Evolutionary conservation across 1,284 basidiomycete species (phyloP), one percentile per base, ranked within the genome.

Genomic region (Tilletia setariae): DNA sequence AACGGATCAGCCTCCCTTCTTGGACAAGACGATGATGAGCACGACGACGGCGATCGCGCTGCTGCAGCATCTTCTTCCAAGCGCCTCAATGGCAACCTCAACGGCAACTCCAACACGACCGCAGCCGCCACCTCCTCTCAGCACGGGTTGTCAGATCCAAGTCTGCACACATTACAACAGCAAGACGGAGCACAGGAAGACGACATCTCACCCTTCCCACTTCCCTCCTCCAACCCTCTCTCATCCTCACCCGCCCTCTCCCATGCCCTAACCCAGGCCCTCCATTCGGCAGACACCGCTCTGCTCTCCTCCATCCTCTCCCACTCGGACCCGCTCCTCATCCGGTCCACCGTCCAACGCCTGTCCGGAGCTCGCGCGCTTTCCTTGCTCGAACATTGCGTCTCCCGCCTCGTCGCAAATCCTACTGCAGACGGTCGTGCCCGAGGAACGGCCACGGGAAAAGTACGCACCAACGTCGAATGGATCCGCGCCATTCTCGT

Each of bases 181-280:
- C 35, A 35, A 21, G 49, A 65, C 23, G 64, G 63, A 51, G 23
- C 35, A 21, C n/a, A 53, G 15, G 35, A 28, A 43, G 64, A 66
- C 44, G 28, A 63, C 40, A 2, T 67, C 30, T 35, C 59, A 21
- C 59, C 44, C 15, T 62, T 67, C 59, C 43, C 43, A 21, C 46
- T 67, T 8, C 46, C 56, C 16, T 16, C 59, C 21, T 19, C 59
- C 46, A 67, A 35, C 66, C 69, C 25, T 67, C 70, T 35, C 64
- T 84, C 56, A 28, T 32, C n/a, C 84, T 88, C 23, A 87, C 43
- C 67, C 47, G 96, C 95, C 0, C 87, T 98, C 66, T 93, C 95
- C 28, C 90, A 94, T 65, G 94, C 95, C 16, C 87, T 99, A 63
- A 92, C 95, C 64, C 96, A 99, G 84, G 95, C 96, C 0, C 85